Evolutionary conservation across 2,329 filamentous ascomycete genomes (phyloP), one percentile per base, ranked within the genome.

Genomic region (Diplodia seriata): DNA sequence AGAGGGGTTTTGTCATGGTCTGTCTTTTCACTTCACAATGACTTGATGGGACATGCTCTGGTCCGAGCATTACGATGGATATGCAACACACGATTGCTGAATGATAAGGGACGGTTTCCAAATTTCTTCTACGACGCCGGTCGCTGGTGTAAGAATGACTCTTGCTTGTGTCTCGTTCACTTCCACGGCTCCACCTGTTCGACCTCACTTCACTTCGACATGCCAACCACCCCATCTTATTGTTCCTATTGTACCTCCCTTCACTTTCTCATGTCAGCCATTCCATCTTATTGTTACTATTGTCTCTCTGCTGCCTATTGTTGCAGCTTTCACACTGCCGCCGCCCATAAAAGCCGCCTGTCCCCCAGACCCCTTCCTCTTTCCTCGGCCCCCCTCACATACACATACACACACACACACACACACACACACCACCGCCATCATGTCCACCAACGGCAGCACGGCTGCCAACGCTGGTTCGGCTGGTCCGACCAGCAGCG

Each of bases 11-110:
- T 47, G 9, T 20, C 18, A 20, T 31, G 56, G 40, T 2, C 31
- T 49, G 47, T 62, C 31, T 33, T 51, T 51, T 47, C 14, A 29
- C 43, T 11, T 23, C 18, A 43, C 12, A 11, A 59, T 62, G 43
- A 33, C 59, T 47, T 26, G 18, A 51, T 14, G 50, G 33, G n/a
- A 20, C 20, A 47, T 20, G 43, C 43, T 47, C 43, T 47, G 7
- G 7, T 47, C 18, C 14, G 47, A 15, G 47, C 12, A 26, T 51
- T 26, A 63, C 20, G 56, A 43, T 33, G 31, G 57, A 29, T 20
- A 63, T 18, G 50, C 31, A 49, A 53, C 43, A 47, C 43, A 47
- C 43, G 43, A 15, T 38, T 51, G n/a, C 43, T 53, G 47, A 51
- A 63, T 51, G 59, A 63, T n/a, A 51, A 18, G 47, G 59, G 47